A percentile compares a stretch with the other conserved stretches of the same genome.
phyloP scores from a whole-genome alignment of 352 stramenopile species.

The Phytopythium cucurbitacearum region DNA sequence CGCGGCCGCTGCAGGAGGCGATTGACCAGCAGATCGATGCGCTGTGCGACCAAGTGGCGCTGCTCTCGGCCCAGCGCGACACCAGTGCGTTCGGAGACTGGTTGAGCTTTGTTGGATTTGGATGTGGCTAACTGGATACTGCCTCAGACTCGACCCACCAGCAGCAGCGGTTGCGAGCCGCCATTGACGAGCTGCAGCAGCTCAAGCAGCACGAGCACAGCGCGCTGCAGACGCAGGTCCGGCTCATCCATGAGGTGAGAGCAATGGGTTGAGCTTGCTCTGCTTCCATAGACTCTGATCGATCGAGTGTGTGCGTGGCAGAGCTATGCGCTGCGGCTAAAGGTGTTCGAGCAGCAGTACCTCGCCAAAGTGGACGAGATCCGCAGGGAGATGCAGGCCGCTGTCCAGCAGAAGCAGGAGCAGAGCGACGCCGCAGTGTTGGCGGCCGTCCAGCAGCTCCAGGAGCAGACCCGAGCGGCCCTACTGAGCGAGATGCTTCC shows the following conservation, averaged over 20 bases:
- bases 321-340: constrained; percentile 48
- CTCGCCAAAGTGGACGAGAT: constrained; percentile 50
- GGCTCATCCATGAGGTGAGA: constrained; percentile 45
- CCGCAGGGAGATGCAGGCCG: constrained; percentile 35
- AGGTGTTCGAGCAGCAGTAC: constrained; percentile 65
- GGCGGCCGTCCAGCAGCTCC: constrained; percentile 35
- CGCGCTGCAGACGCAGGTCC: constrained; percentile 35
- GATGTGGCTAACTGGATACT: not conserved
- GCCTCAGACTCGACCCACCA: constrained; percentile 34
- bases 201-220: constrained; percentile 50
- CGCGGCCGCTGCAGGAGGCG: constrained; percentile 17
- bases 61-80: constrained; percentile 32
- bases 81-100: constrained; percentile 20
- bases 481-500: constrained; percentile 12
- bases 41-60: constrained; percentile 45
- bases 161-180: constrained; percentile 38
- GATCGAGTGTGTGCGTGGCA: constrained; percentile 5
- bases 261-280: too few species aligned
- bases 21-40: constrained; percentile 47
- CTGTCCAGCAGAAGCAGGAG: constrained; percentile 41
- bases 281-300: not conserved
- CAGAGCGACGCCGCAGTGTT: constrained; percentile 34
- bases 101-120: not conserved
- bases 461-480: constrained; percentile 34
- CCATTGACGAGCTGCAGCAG: constrained; percentile 51